phyloP scores from a whole-genome alignment of 352 stramenopile genomes.

The Nothophytophthora sp. region DNA sequence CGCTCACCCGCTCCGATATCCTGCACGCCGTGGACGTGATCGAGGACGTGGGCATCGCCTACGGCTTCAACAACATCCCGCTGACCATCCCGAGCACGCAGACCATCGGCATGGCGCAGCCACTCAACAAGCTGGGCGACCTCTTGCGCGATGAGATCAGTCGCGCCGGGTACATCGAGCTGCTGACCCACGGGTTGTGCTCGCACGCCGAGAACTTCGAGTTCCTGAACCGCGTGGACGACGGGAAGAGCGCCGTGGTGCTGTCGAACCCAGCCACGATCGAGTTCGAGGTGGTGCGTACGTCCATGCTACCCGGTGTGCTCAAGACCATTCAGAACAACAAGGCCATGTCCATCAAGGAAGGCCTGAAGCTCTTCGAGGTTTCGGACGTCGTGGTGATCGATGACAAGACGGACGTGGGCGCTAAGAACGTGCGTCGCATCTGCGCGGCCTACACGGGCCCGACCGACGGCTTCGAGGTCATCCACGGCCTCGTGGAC shows the following conservation, averaged over 20 bases:
- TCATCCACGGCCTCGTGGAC: slow-evolving; percentile 99
- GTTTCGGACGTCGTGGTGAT: slow-evolving; percentile 98
- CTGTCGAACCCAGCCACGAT: slow-evolving; percentile 99
- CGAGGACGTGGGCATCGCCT: slow-evolving; percentile 99
- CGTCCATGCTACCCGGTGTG: slow-evolving; percentile 97
- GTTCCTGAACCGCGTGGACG: slow-evolving; percentile 87
- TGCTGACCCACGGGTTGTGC: slow-evolving; percentile 98
- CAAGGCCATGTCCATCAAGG: slow-evolving; percentile 95
- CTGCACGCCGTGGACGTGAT: slow-evolving; percentile 99
- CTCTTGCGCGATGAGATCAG: slow-evolving; percentile 98
- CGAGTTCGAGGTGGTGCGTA: slow-evolving; percentile 99
- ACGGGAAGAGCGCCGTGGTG: slow-evolving; percentile 90
- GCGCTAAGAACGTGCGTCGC: slow-evolving; percentile 96
- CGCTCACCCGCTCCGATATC: slow-evolving; percentile 98
- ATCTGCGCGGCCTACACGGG: slow-evolving; percentile 97
- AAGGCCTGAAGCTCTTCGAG: slow-evolving; percentile 99
- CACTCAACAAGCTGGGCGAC: slow-evolving; percentile 98
- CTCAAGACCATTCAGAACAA: slow-evolving; percentile 99
- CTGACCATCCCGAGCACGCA: slow-evolving; percentile 94
- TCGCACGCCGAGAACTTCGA: slow-evolving; percentile 98
- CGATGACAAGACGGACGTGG: slow-evolving; percentile 92
- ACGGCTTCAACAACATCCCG: slow-evolving; percentile 99
- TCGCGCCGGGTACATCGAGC: slow-evolving; percentile 97
- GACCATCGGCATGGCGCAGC: slow-evolving; percentile 95
- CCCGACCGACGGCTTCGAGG: slow-evolving; percentile 97